These are phyloP conservation scores for Chiua virens DNA, from an alignment of 768 basidiomycete species.

Conservation along the genomic window DNA sequence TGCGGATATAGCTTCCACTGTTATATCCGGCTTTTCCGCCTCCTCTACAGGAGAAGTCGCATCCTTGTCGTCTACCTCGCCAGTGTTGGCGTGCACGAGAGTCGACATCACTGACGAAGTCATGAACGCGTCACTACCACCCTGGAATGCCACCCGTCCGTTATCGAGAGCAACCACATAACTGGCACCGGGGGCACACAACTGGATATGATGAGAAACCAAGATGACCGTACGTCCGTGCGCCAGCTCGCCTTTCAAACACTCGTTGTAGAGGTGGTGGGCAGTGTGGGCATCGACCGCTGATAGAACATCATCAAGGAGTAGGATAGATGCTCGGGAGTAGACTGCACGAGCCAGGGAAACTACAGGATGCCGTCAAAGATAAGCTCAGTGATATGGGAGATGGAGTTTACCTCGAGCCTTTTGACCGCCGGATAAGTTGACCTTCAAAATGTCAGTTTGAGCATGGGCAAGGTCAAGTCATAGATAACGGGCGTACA, in stretches of 20 bases:
- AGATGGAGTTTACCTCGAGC: slow-evolving; percentile 50
- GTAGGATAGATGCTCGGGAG: slow-evolving; percentile 76
- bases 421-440: slow-evolving; percentile 58
- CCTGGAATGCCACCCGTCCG: slow-evolving; percentile 71
- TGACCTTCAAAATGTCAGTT: slow-evolving; percentile 20
- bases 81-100: slow-evolving; percentile 58
- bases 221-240: slow-evolving; percentile 80
- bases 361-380: slow-evolving; percentile 39
- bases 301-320: slow-evolving; percentile 81
- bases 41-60: slow-evolving; percentile 15
- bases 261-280: slow-evolving; percentile 76
- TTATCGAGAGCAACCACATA: slow-evolving; percentile 82
- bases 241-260: slow-evolving; percentile 77
- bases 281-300: slow-evolving; percentile 85
- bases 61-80: slow-evolving; percentile 46
- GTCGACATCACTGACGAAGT: slow-evolving; percentile 63
- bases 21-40: slow-evolving; percentile 3
- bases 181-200: slow-evolving; percentile 75
- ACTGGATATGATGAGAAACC: slow-evolving; percentile 92
- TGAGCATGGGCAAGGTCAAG: not conserved
- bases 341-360: slow-evolving; percentile 86
- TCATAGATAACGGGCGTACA: slow-evolving; percentile 36
- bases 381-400: not conserved
- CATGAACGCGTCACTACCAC: slow-evolving; percentile 62
- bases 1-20: slow-evolving; percentile 22